Base-by-base conservation (phyloP, 768 basidiomycete species). In the Suillus tomentosus region DNA sequence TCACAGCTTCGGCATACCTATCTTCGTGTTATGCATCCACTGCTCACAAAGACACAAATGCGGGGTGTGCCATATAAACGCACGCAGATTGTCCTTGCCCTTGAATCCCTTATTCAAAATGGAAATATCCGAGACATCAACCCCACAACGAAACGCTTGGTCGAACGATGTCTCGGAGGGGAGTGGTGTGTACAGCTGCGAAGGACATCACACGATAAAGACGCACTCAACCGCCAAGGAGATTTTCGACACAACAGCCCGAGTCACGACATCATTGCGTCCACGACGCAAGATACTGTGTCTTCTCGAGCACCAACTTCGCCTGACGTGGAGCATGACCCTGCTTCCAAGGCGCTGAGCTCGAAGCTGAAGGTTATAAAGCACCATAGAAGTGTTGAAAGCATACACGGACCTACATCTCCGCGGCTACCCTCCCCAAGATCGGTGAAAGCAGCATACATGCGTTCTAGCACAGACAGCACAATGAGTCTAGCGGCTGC, bases 21-120 rank as follows among this genome's bases (percentile, higher is more conserved):
- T 74, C 89, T 99, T 39, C 92, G 97, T 22, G 97, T 99, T 11
- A 82, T 99, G 17, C 94, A 99, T 72, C 97, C 96, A 0, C 87
- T 99, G 5, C 84, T 99, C 50, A 95, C 92, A 11, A 95, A 93
- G 75, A 99, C 96, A 0, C 97, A 99, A 75, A 82, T 99, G 7
- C 87, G 87, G 14, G 79, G 85, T 15, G 77, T 88, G 63, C 92
- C 94, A 0, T 98, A 99, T 80, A 99, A 99, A 73, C 91, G 95
- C 9, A 83, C 90, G 2, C 92, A 96, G 73, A 92, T 99, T 69
- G 88, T 94, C 22, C 86, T 87, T 54, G 82, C 90, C 13, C 84
- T 99, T 36, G 91, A 94, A 70, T 89, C 87, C 0, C 83, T 97
- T 36, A 81, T 90, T 40, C 82, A 87, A 64, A 85, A 95, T 69